Evolutionary conservation across 331 rosid genomes (phyloP).

Genomic region (Spiraea crenata): DNA sequence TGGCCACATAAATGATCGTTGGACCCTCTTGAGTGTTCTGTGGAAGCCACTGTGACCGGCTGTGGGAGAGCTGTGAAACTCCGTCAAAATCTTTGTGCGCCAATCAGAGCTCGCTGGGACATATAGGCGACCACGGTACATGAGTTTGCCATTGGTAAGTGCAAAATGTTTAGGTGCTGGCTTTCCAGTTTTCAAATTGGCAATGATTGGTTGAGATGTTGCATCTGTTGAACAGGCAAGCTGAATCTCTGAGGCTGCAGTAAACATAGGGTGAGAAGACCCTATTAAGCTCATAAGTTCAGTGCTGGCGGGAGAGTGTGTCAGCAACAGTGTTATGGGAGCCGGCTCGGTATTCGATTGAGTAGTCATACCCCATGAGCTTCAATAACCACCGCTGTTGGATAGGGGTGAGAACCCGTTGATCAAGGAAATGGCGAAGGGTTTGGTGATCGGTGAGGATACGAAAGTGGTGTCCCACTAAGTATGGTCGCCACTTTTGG

Average conservation of each 20-base stretch:
- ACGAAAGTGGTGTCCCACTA: neutral
- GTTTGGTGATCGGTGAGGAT: neutral
- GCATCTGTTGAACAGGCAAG: neutral
- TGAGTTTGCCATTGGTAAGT: too few species aligned
- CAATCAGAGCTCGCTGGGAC: rapidly evolving
- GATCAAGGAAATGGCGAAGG: neutral
- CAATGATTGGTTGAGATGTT: rapidly evolving
- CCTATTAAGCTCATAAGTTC: rapidly evolving
- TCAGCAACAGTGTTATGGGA: neutral
- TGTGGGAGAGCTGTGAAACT: rapidly evolving
- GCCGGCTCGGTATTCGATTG: neutral
- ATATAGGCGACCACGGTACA: neutral
- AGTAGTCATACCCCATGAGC: neutral
- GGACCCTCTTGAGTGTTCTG: neutral
- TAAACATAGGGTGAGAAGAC: neutral
- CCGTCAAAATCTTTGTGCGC: neutral
- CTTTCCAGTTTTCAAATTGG: neutral
- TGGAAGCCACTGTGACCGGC: neutral
- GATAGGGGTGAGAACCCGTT: neutral
- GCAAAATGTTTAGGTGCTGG: neutral
- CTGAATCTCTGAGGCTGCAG: rapidly evolving
- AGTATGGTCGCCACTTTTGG: neutral
- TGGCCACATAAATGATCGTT: neutral
- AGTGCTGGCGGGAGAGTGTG: neutral
- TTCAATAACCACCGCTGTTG: neutral